These are phyloP conservation scores for Pseudocohnilembus persalinus DNA, from an alignment of 169 alveolate genomes.

Conservation along the genomic window DNA sequence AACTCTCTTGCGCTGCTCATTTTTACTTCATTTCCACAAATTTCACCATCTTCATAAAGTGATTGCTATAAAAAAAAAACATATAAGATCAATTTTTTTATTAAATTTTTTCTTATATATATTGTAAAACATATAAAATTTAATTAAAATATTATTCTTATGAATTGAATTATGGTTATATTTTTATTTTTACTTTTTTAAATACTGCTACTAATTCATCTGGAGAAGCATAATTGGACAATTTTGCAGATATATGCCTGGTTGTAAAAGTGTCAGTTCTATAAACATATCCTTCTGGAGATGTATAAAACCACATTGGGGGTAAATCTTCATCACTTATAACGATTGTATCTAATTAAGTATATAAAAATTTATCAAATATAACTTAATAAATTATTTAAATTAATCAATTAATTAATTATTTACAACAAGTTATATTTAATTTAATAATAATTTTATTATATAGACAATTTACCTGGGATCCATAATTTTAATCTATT, in stretches of 20 bases:
- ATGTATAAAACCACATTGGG: conserved; percentile 80
- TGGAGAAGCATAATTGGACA: conserved; percentile 69
- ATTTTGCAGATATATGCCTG: conserved; percentile 68
- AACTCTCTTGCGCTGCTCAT: conserved; percentile 61
- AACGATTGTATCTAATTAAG: conserved; percentile 75
- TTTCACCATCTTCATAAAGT: conserved; percentile 2
- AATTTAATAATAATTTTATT: no score
- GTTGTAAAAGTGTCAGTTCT: conserved; percentile 72
- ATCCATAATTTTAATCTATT: conserved; percentile 65
- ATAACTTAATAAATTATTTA: no score
- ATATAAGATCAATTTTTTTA: no score
- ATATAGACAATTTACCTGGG: conserved; percentile 53
- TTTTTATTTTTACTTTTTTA: conserved; percentile 56
- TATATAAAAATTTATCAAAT: no score
- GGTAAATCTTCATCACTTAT: conserved; percentile 66
- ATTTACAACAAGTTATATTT: no score
- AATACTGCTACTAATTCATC: conserved; percentile 77
- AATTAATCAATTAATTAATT: no score
- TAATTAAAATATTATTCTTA: conserved; percentile 44
- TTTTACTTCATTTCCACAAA: conserved; percentile 42
- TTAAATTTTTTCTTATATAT: no score
- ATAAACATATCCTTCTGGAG: conserved; percentile 70
- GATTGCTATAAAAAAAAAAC: neutral
- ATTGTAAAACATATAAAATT: no score
- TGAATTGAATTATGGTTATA: conserved; percentile 37